Evolutionary conservation across 2,329 filamentous ascomycete species (phyloP).

Genomic region (Hyphodiscus sp.): DNA sequence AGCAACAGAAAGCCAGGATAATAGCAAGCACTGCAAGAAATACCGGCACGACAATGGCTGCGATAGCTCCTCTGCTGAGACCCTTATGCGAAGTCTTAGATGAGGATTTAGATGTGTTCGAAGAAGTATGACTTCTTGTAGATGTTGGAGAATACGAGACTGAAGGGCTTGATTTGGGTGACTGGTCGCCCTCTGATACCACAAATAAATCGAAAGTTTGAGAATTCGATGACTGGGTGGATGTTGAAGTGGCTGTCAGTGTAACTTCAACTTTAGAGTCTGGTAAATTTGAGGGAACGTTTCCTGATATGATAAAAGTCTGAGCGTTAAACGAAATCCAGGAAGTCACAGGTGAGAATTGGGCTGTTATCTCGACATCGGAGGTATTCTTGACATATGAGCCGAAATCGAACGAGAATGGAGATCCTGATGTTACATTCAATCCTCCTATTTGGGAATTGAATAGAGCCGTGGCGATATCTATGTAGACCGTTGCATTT

Average conservation of each 20-base stretch:
- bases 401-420: slow-evolving; percentile 22
- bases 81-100: neutral
- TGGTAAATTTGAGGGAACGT: slow-evolving; percentile 15
- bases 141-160: slow-evolving; percentile 4
- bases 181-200: neutral
- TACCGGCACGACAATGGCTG: slow-evolving; percentile 22
- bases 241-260: slow-evolving; percentile 21
- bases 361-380: slow-evolving; percentile 16
- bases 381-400: slow-evolving; percentile 19
- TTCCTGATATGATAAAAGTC: slow-evolving; percentile 19
- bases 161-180: neutral
- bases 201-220: slow-evolving; percentile 20
- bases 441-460: slow-evolving; percentile 13
- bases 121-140: slow-evolving; percentile 3
- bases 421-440: slow-evolving; percentile 22
- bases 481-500: slow-evolving; percentile 44
- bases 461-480: slow-evolving; percentile 19
- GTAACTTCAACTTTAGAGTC: slow-evolving; percentile 16
- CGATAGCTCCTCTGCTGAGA: slow-evolving; percentile 15
- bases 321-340: slow-evolving; percentile 26
- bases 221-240: slow-evolving; percentile 7
- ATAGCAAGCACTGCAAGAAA: slow-evolving; percentile 13
- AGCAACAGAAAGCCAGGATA: slow-evolving; percentile 18
- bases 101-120: neutral
- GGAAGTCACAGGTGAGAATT: slow-evolving; percentile 12